Evolutionary conservation across 1,284 basidiomycete genomes (phyloP), one percentile per base, ranked within the genome.

Genomic region (Puccinia novopanici): DNA sequence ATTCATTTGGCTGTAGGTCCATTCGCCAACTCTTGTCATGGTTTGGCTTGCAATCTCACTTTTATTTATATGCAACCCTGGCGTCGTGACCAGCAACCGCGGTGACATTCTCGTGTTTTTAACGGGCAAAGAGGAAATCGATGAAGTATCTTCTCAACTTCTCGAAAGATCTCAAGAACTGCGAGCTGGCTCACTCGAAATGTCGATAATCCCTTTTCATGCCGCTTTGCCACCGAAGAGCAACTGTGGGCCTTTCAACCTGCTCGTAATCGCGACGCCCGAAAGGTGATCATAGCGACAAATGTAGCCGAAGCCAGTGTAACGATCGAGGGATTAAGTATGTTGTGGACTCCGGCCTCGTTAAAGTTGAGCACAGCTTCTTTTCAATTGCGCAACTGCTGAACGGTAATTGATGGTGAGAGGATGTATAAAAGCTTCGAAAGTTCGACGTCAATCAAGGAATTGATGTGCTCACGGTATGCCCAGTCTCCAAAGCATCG

Each of bases 221-320:
- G 92, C 96, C 0, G 95, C 94, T 3, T 88, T 99, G 6, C 89
- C 92, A 0, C 91, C 0, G 91, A 92, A 67, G 94, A 97, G 84
- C 96, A 99, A 84, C 88, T 92, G 40, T 88, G 89, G 74, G 91
- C 95, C 13, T 98, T 99, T 83, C 89, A 92, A 81, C 89, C 91
- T 0, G 87, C 93, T 22, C 90, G 91, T 24, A 74, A 74, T 74
- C 87, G 88, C 50, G 91, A 92, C 68, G 90, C 89, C 3, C 89
- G 97, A 76, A 99, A 99, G 86, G 91, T 97, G 73, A 91, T 99
- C 72, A 89, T 98, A 37, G 90, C 94, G 0, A 99, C 97, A 0
- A 99, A 99, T 85, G 95, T 98, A 73, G 96, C 97, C 22, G 97
- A 99, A 87, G 92, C 96, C 27, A 95, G 93, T 86, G 92, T 99